Conservation (phyloP, 305 asterid species). For the Fraxinus sp. region DNA sequence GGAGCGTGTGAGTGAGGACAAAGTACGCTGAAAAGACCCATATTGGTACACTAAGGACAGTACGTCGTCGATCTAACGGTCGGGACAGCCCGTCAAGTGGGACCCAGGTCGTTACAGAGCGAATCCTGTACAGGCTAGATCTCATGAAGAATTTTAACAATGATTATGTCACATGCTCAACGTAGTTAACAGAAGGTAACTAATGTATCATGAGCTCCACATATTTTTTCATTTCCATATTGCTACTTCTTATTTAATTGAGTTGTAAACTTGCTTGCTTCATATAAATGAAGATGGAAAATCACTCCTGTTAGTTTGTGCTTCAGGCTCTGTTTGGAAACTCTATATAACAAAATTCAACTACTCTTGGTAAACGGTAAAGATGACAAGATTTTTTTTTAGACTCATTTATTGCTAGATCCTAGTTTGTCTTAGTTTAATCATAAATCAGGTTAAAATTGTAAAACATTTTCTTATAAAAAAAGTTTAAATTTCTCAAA, state of each 20-base stretch:
- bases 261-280: neutral
- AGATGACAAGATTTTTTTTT: neutral
- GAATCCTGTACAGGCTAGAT: conserved; percentile 72
- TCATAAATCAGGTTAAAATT: neutral
- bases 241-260: neutral
- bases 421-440: neutral
- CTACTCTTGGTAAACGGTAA: neutral
- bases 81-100: no score
- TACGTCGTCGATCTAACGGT: no score
- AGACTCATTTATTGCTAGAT: neutral
- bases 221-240: conserved; percentile 6
- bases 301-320: neutral
- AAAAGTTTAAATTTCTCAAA: neutral
- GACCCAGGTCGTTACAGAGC: no score
- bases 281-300: neutral
- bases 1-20: no score
- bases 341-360: neutral
- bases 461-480: neutral
- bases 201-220: neutral
- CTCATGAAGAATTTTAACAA: conserved; percentile 72
- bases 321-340: neutral
- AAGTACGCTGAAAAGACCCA: no score
- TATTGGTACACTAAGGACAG: no score
- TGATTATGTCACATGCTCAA: conserved; percentile 88
- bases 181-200: conserved; percentile 85